Conservation (phyloP, 805 yeast genomes). For the Myxozyma sirexii region DNA sequence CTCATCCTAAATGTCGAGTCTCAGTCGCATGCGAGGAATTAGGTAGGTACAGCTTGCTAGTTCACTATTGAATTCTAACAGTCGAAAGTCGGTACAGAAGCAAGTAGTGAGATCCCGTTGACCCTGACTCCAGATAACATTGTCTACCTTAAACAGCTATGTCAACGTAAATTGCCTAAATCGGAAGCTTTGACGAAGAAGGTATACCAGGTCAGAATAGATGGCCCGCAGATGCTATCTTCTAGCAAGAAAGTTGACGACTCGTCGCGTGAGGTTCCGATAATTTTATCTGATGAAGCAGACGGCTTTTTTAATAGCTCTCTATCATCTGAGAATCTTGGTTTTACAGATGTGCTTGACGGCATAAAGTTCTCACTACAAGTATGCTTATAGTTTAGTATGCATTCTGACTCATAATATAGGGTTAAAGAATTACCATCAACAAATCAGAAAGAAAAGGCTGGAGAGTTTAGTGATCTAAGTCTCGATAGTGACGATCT, state of each 20-base stretch:
- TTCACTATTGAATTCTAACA: not conserved
- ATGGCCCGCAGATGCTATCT: not conserved
- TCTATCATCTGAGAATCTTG: not conserved
- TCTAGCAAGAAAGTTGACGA: not conserved
- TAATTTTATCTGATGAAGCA: not conserved
- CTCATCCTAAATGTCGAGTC: not conserved
- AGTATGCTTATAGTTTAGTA: no score
- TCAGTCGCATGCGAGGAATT: slow-evolving; percentile 25
- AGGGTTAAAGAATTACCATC: no score
- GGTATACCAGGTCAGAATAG: not conserved
- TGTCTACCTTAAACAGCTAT: slow-evolving; percentile 5
- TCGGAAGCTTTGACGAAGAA: not conserved
- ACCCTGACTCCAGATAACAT: slow-evolving; percentile 10
- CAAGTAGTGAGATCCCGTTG: not conserved
- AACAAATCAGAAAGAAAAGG: no score
- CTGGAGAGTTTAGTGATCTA: not conserved
- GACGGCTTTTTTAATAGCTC: not conserved
- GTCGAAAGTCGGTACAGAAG: slow-evolving; percentile 13
- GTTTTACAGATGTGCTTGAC: not conserved
- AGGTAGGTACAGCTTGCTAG: not conserved
- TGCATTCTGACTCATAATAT: not conserved
- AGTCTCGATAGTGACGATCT: slow-evolving; percentile 16
- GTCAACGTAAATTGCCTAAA: not conserved
- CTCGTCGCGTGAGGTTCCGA: not conserved
- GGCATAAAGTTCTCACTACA: not conserved